These are phyloP conservation scores for Hypoxylon rubiginosum DNA, from an alignment of 2,329 filamentous ascomycete species.

Conservation along the genomic window DNA sequence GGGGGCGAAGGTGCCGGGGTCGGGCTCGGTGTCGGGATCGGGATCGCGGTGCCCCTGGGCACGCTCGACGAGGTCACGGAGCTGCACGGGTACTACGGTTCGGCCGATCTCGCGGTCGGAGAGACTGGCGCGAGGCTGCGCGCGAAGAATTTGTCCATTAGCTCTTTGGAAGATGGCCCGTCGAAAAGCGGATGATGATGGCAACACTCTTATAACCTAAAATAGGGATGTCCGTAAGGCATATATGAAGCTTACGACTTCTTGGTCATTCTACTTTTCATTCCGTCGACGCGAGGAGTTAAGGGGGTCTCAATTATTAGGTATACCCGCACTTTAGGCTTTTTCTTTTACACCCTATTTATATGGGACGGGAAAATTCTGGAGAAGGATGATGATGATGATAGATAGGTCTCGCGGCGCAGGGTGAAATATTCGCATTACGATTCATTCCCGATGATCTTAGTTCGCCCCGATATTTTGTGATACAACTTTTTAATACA, in stretches of 20 bases:
- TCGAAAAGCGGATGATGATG: neutral
- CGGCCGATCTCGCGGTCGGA: slow-evolving; percentile 56
- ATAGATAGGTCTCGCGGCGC: slow-evolving; percentile 21
- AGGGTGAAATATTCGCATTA: slow-evolving; percentile 7
- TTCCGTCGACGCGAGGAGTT: slow-evolving; percentile 10
- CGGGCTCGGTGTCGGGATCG: too few relatives aligned
- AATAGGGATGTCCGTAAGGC: neutral
- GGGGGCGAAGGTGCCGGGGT: slow-evolving; percentile 34
- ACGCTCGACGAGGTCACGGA: slow-evolving; percentile 59
- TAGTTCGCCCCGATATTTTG: too few relatives aligned
- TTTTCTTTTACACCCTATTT: neutral
- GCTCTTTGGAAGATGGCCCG: slow-evolving; percentile 3
- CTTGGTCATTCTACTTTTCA: neutral
- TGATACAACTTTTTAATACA: too few relatives aligned
- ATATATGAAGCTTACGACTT: neutral
- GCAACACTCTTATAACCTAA: neutral
- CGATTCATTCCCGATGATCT: slow-evolving; percentile 23
- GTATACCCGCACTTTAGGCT: slow-evolving; percentile 18
- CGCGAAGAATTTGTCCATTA: slow-evolving; percentile 24
- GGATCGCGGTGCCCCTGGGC: slow-evolving; percentile 47
- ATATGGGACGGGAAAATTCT: neutral
- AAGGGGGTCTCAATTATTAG: slow-evolving; percentile 18
- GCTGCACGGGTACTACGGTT: slow-evolving; percentile 64
- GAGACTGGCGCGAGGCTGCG: slow-evolving; percentile 54
- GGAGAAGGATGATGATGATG: neutral